Conservation (phyloP, 2,329 filamentous ascomycete species). For the Colletotrichum cordylinicola region DNA sequence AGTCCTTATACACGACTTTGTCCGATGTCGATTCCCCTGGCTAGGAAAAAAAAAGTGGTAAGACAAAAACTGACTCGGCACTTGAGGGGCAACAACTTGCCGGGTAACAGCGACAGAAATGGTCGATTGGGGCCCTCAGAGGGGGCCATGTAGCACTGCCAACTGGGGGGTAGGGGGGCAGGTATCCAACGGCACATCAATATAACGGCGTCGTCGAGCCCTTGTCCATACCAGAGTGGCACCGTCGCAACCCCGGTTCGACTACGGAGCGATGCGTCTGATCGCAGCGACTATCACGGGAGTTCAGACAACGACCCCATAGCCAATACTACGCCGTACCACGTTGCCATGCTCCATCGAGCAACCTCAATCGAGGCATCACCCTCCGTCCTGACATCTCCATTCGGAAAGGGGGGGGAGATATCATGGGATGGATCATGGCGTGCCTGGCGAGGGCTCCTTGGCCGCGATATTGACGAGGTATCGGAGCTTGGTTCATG, state of each 20-base stretch:
- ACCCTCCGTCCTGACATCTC: background rate
- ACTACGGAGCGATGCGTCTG: background rate
- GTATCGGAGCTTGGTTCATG: background rate
- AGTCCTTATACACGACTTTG: conserved; percentile 7
- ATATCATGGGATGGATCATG: background rate
- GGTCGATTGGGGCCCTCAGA: background rate
- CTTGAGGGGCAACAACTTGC: background rate
- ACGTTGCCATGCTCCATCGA: background rate
- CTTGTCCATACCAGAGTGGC: conserved; percentile 11
- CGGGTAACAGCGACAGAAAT: background rate
- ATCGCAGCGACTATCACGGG: background rate
- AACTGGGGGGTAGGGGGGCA: background rate
- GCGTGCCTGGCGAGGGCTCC: background rate
- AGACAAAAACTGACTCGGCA: background rate
- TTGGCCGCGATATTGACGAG: background rate
- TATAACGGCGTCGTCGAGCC: background rate
- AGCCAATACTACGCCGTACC: background rate
- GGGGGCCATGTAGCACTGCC: background rate
- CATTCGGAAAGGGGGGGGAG: background rate
- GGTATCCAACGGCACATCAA: background rate
- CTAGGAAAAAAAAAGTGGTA: background rate
- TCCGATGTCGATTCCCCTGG: background rate
- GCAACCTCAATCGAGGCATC: background rate
- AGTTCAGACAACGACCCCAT: background rate
- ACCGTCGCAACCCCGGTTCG: background rate